Base-by-base conservation (phyloP, 768 basidiomycete species). In the Serendipita vermifera region DNA sequence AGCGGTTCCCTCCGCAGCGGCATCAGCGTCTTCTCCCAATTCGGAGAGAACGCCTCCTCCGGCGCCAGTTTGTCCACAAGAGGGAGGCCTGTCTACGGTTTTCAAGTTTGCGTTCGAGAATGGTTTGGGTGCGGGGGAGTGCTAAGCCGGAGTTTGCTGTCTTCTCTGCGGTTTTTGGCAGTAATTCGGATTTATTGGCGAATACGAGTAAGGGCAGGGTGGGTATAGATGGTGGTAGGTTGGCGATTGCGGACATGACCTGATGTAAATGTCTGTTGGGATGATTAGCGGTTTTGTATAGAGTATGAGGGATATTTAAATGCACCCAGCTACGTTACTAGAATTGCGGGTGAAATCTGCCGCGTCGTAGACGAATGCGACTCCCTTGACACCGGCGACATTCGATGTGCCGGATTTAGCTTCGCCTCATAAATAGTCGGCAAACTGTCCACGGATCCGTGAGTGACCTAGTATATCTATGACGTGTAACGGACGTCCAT, bases 391-490 rank as follows among this genome's bases (percentile, higher is more conserved):
- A n/a, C n/a, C n/a, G n/a, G n/a, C n/a, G n/a, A n/a, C n/a, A n/a
- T n/a, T n/a, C n/a, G n/a, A n/a, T n/a, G n/a, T n/a, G n/a, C n/a
- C n/a, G n/a, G n/a, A n/a, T n/a, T n/a, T n/a, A n/a, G n/a, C n/a
- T n/a, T n/a, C n/a, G 32, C 79, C 74, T 3, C 70, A 57, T 20
- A 91, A 65, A n/a, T 83, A 68, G 38, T 88, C 85, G 43, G 68
- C 70, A 64, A 87, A 85, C 62, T 87, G 84, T 62, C 77, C 77
- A 29, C 87, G 70, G 56, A 91, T 76, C 38, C 88, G 14, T 48
- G 87, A n/a, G 66, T 91, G 88, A 15, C 88, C 88, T 5, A 88
- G 88, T 38, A 91, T 69, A 66, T 91, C 88, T 14, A 88, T 71
- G 11, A 85, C 68, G 36, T 72, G 76, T 40, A 84, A 64, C 14